Percentiles rank a stretch among this genome's conserved stretches.
Conservation (phyloP, 1,284 basidiomycete species). For the Exobasidium cylindrosporum region DNA sequence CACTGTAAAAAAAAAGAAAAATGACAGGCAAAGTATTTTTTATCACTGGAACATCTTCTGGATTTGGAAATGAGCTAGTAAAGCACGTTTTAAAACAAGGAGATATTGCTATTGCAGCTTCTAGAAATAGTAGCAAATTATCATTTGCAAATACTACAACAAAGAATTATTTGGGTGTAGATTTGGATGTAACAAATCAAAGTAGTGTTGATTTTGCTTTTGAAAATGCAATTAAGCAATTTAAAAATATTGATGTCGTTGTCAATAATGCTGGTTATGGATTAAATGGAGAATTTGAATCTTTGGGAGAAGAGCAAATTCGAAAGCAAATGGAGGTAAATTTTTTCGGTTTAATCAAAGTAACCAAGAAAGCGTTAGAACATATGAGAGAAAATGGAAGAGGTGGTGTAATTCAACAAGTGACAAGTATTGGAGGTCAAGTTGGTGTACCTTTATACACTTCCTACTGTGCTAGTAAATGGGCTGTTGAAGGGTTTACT, state of each 20-base stretch:
- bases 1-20: too few relatives aligned
- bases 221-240: slow-evolving; percentile 44
- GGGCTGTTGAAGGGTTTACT: slow-evolving; percentile 49
- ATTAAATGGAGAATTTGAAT: slow-evolving; percentile 54
- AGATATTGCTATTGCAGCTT: slow-evolving; percentile 51
- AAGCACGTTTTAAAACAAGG: slow-evolving; percentile 63
- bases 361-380: slow-evolving; percentile 47
- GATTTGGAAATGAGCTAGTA: slow-evolving; percentile 65
- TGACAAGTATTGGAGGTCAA: slow-evolving; percentile 52
- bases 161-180: slow-evolving; percentile 25
- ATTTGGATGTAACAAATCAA: slow-evolving; percentile 48
- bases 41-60: slow-evolving; percentile 56
- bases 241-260: slow-evolving; percentile 58
- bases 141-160: slow-evolving; percentile 21
- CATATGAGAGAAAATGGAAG: slow-evolving; percentile 51
- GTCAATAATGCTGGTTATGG: slow-evolving; percentile 58
- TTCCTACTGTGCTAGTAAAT: slow-evolving; percentile 56
- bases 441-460: slow-evolving; percentile 50
- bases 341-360: slow-evolving; percentile 56
- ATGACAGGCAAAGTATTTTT: slow-evolving; percentile 30
- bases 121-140: slow-evolving; percentile 31
- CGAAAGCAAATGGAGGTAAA: slow-evolving; percentile 48
- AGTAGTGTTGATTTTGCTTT: slow-evolving; percentile 54
- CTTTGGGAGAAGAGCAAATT: slow-evolving; percentile 46
- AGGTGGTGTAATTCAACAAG: slow-evolving; percentile 38